phyloP scores from a whole-genome alignment of 768 basidiomycete species.

The Lactarius trivialis region DNA sequence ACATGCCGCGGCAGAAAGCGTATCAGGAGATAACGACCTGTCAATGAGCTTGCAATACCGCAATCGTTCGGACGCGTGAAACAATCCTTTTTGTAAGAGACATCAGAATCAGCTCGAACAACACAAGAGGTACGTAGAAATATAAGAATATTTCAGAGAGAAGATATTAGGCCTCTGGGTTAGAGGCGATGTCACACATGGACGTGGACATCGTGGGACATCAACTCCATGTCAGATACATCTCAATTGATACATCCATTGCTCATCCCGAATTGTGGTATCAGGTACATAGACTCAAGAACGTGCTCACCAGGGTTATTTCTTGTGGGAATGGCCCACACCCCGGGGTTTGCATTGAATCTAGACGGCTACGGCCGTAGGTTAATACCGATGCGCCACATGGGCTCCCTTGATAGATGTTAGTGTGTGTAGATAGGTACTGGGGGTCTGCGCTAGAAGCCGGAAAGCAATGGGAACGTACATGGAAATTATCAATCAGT shows the following conservation, averaged over 20 bases:
- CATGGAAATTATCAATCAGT: slow-evolving; percentile 1
- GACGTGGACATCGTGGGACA: slow-evolving; percentile 11
- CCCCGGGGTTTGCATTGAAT: background rate
- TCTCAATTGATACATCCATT: background rate
- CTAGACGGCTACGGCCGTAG: background rate
- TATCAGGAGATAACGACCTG: background rate
- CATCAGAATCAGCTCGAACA: background rate
- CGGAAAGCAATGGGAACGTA: background rate
- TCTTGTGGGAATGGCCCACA: background rate
- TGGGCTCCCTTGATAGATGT: background rate
- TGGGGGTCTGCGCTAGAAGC: background rate
- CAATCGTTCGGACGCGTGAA: background rate
- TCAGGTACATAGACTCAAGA: background rate
- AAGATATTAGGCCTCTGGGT: slow-evolving; percentile 10
- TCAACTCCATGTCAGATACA: slow-evolving; percentile 16
- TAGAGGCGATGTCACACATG: slow-evolving; percentile 9
- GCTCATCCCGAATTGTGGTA: slow-evolving; percentile 11
- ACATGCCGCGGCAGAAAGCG: background rate
- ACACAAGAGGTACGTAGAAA: background rate
- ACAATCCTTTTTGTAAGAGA: slow-evolving; percentile 1
- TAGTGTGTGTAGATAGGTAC: background rate
- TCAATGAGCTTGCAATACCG: background rate
- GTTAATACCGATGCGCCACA: slow-evolving; percentile 1
- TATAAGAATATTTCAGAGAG: slow-evolving; percentile 11
- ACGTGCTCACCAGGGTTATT: slow-evolving; percentile 3